Base-by-base conservation (phyloP, 1,139 yeast genomes). In the Pichia sp. region DNA sequence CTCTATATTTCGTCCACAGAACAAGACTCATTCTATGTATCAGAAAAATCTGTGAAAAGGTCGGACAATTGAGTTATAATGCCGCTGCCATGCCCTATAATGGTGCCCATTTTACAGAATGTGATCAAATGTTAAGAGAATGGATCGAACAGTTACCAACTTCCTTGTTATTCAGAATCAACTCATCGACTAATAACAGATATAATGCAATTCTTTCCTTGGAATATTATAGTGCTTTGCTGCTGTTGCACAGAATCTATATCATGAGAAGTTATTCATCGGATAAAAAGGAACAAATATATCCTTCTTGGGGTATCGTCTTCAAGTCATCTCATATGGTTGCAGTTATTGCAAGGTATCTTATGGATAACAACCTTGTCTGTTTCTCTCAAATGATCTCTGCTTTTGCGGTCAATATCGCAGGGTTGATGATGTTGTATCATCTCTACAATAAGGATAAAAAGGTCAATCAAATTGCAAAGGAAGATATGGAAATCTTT, bases 271-370 rank as follows among this genome's bases (percentile, higher is more conserved):
- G 62, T 76, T 81, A 74, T 82, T 46, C 76, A 81, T 81, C 86
- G 84, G 37, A 74, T 79, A 45, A 83, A 19, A 47, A 75, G 19
- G 73, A 72, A 59, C 76, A 73, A 59, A 77, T 75, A 46, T 82
- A 81, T 61, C 88, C 91, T 1, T 80, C 88, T 12, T 83, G 93
- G 85, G 88, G 91, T 19, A 84, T 86, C 54, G 85, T 90, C 4
- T 85, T 86, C 69, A 90, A 85, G 63, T 86, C 94, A 0, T 90
- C 95, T 1, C 79, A 89, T 60, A 83, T 85, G 83, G 82, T 86
- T 53, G 78, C 87, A 2, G 73, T 81, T 48, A 83, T 87, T 46
- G 73, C 81, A 38, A 83, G 83, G 48, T 81, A 79, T 52, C 89
- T 94, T 78, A 81, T 69, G 76, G 80, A 55, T 76, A 79, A 58